These are phyloP conservation scores for Rosellinia necatrix DNA, from an alignment of 2,329 filamentous ascomycete genomes.

Conservation along the genomic window DNA sequence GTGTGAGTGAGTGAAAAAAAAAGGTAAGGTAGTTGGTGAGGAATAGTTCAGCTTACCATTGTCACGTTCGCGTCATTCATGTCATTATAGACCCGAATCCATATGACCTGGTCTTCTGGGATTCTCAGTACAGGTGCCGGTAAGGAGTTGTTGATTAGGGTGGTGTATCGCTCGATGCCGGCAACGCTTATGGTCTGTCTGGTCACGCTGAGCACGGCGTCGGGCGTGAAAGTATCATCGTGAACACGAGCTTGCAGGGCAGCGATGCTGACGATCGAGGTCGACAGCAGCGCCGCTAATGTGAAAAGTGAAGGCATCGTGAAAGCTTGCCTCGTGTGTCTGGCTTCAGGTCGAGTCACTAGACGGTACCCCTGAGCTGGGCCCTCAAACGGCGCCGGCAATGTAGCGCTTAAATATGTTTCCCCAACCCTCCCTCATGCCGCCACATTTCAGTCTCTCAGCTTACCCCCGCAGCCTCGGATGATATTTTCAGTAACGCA, in stretches of 20 bases:
- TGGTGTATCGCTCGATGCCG: slow-evolving; percentile 22
- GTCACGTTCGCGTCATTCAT: slow-evolving; percentile 21
- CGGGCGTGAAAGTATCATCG: slow-evolving; percentile 18
- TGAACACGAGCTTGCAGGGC: slow-evolving; percentile 14
- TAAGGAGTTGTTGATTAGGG: slow-evolving; percentile 13
- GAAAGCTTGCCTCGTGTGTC: background rate
- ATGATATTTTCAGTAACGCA: too few relatives aligned
- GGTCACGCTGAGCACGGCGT: slow-evolving; percentile 20
- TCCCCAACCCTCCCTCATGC: background rate
- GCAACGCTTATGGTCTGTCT: slow-evolving; percentile 19
- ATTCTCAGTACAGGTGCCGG: slow-evolving; percentile 19
- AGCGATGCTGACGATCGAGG: background rate
- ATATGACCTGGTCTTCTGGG: slow-evolving; percentile 14
- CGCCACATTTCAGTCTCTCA: too few relatives aligned
- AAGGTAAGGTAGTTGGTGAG: too few relatives aligned
- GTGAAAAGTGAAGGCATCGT: slow-evolving; percentile 7
- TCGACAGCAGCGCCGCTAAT: slow-evolving; percentile 1
- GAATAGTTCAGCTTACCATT: slow-evolving; percentile 6
- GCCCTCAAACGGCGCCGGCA: background rate
- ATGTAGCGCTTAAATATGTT: background rate
- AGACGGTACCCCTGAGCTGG: background rate
- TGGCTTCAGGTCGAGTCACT: background rate
- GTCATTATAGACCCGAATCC: slow-evolving; percentile 23
- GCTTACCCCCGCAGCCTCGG: too few relatives aligned
- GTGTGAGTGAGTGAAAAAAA: too few relatives aligned